Evolutionary conservation across 2,329 filamentous ascomycete genomes (phyloP).

Genomic region (Penicillium sp.): DNA sequence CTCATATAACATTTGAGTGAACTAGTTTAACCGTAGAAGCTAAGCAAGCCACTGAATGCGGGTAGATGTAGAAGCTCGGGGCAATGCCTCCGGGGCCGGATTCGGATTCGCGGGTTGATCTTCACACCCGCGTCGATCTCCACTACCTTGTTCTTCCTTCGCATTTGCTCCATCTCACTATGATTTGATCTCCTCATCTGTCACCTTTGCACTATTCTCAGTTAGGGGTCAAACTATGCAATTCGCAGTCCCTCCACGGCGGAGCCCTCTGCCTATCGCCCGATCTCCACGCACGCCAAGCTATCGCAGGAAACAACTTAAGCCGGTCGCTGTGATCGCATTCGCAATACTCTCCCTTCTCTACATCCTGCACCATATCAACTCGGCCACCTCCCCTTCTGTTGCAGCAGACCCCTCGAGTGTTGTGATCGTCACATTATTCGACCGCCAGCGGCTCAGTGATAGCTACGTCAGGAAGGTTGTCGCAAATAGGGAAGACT

Average conservation of each 20-base stretch:
- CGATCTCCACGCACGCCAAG: conserved; percentile 45
- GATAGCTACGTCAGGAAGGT: conserved; percentile 71
- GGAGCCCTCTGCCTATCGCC: conserved; percentile 71
- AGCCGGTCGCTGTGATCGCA: conserved; percentile 58
- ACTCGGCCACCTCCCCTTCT: conserved; percentile 31
- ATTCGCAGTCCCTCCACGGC: conserved; percentile 84
- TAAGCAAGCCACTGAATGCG: neutral
- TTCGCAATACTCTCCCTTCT: conserved; percentile 61
- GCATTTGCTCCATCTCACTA: neutral
- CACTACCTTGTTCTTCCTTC: neutral
- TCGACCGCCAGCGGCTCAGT: conserved; percentile 69
- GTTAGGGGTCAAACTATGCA: conserved; percentile 63
- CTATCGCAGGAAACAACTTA: conserved; percentile 63
- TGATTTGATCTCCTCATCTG: conserved; percentile 8
- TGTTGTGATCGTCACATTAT: conserved; percentile 79
- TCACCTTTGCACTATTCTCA: conserved; percentile 14
- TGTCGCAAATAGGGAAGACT: conserved; percentile 78
- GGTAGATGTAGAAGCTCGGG: conserved; percentile 1
- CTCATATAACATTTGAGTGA: too few relatives aligned
- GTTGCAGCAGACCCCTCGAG: conserved; percentile 43
- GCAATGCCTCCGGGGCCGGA: conserved; percentile 7
- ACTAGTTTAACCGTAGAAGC: too few relatives aligned
- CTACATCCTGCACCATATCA: conserved; percentile 58
- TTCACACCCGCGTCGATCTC: conserved; percentile 8
- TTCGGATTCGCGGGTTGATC: conserved; percentile 10